Evolutionary conservation across 345 rosid genomes (phyloP), one percentile per base, ranked within the genome.

Genomic region (Bruguiera gymnorhiza): DNA sequence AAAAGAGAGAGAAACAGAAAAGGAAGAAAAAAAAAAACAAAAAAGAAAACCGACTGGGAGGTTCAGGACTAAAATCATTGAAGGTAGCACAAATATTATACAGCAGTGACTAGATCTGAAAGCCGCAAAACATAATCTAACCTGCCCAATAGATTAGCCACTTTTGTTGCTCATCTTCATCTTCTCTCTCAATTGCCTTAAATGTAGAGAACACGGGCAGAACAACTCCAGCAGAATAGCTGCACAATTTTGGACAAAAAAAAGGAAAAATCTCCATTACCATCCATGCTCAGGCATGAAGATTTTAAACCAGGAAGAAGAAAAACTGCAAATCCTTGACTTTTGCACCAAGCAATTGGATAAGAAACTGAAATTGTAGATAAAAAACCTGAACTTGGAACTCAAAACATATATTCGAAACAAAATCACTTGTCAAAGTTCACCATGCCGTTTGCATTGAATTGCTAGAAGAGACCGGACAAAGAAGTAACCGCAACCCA

Each of bases 151-250:
- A 83, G 20, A 72, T 63, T 15, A 79, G 76, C 84, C 84, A 83
- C 65, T 74, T 83, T 58, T 70, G 70, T 34, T 72, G 74, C 66
- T 83, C 86, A 65, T 71, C 70, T 67, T 74, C 74, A 76, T 95
- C 84, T 67, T 77, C 72, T 20, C 29, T 85, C 80, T 95, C 98
- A 24, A 95, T 86, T 18, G 98, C 99, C 75, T 83, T 85, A 71
- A 90, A 86, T 18, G 97, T 92, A 0, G 96, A 86, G 84, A 92
- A 95, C 29, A 92, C 91, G 27, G 99, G 97, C 58, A 95, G 70
- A 58, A 88, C 88, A 7, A 79, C 75, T 75, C 97, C 96, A 54
- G 90, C 86, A 4, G 93, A 78, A 68, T 97, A 92, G 80, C 99
- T 95, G 85, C 67, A 70, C 6, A 73, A 73, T 9, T 7, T 57